Conservation (phyloP, 306 rosid genomes). For the Luffa aegyptiaca region DNA sequence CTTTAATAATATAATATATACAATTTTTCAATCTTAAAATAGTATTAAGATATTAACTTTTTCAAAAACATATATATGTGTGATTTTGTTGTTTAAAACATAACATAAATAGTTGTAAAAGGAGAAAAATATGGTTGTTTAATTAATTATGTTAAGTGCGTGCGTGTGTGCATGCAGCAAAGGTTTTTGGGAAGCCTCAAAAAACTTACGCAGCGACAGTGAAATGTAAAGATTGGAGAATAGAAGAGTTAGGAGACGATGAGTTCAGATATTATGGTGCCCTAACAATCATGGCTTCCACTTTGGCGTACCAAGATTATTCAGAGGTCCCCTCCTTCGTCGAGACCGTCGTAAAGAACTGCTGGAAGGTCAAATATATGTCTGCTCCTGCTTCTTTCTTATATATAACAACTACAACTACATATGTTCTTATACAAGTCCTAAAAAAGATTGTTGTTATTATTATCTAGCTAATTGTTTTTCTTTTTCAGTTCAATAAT, state of each 20-base stretch:
- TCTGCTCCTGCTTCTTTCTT: too few relatives aligned
- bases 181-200: conserved; percentile 6
- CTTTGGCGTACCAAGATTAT: not conserved
- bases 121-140: not conserved
- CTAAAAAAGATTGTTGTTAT: too few relatives aligned
- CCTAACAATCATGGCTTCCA: conserved; percentile 27
- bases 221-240: conserved; percentile 19
- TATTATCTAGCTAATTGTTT: too few relatives aligned
- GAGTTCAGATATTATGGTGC: conserved; percentile 6
- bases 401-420: too few relatives aligned
- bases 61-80: too few relatives aligned
- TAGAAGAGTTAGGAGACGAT: conserved; percentile 3
- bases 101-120: too few relatives aligned
- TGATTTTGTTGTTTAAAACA: too few relatives aligned
- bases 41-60: too few relatives aligned
- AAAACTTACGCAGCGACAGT: not conserved
- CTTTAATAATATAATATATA: too few relatives aligned
- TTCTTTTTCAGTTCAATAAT: too few relatives aligned
- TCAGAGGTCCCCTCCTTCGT: not conserved
- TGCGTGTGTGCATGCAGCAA: conserved; percentile 10
- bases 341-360: conserved; percentile 8
- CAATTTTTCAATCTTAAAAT: too few relatives aligned
- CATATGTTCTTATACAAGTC: too few relatives aligned
- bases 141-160: not conserved
- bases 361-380: conserved; percentile 24